Conservation (phyloP, 225 moss, liverwort and hornwort genomes). For the Marchantia polymorpha region DNA sequence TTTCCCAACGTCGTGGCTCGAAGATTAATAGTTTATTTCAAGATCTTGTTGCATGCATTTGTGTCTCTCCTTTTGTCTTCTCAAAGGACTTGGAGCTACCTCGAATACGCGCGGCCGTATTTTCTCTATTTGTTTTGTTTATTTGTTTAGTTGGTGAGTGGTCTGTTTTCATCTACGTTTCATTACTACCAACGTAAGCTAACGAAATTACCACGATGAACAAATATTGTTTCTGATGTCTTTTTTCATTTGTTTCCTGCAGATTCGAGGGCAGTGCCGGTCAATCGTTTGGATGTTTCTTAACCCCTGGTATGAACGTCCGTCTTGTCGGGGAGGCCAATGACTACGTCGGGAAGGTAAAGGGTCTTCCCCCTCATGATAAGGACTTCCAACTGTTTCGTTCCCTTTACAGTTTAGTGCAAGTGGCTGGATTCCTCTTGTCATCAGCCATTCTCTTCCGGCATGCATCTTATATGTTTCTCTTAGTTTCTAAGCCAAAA, state of each 20-base stretch:
- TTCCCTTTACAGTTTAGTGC: not conserved
- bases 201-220: too few relatives aligned
- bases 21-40: too few relatives aligned
- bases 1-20: too few relatives aligned
- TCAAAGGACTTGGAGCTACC: too few relatives aligned
- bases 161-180: too few relatives aligned
- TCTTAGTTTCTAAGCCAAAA: not conserved
- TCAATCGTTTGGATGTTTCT: constrained; percentile 94
- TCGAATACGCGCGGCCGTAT: too few relatives aligned
- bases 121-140: too few relatives aligned
- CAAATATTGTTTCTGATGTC: not conserved
- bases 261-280: constrained; percentile 98
- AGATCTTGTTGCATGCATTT: too few relatives aligned
- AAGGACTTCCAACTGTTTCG: too few relatives aligned
- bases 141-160: too few relatives aligned
- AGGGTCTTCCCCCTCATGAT: not conserved
- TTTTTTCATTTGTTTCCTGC: constrained; percentile 17
- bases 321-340: constrained; percentile 86
- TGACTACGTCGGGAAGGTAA: constrained; percentile 98
- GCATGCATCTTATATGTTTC: not conserved
- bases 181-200: too few relatives aligned
- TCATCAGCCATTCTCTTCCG: not conserved
- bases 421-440: not conserved
- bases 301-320: constrained; percentile 72
- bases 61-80: too few relatives aligned